A percentile compares a stretch with the other conserved stretches of the same genome.
These are phyloP conservation scores for Blastobotrys petasosporus DNA, from an alignment of 1,139 yeast species.

Conservation along the genomic window DNA sequence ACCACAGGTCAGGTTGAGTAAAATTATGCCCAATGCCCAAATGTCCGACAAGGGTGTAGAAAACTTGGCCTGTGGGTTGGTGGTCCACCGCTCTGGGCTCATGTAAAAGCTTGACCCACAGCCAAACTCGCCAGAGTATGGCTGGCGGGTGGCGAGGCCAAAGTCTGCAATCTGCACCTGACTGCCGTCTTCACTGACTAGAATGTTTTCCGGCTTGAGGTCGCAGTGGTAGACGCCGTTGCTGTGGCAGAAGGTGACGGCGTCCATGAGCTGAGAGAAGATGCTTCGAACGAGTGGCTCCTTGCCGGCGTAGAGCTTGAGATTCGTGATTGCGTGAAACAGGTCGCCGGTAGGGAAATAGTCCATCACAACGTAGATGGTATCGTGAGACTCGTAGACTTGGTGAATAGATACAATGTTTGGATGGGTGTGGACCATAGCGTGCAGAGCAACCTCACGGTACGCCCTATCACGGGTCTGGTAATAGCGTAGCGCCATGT, in stretches of 20 bases:
- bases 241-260: slow-evolving; percentile 61
- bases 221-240: slow-evolving; percentile 78
- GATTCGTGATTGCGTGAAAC: slow-evolving; percentile 71
- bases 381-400: slow-evolving; percentile 41
- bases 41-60: slow-evolving; percentile 71
- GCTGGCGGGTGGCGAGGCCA: slow-evolving; percentile 67
- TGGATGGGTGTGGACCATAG: slow-evolving; percentile 70
- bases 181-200: slow-evolving; percentile 58
- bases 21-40: slow-evolving; percentile 82
- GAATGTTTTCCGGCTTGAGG: slow-evolving; percentile 82
- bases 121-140: slow-evolving; percentile 61
- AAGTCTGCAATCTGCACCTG: slow-evolving; percentile 71
- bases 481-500: neutral
- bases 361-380: slow-evolving; percentile 70
- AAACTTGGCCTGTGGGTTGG: slow-evolving; percentile 14
- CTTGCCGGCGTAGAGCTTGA: slow-evolving; percentile 47
- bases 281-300: slow-evolving; percentile 60
- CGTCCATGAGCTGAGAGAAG: slow-evolving; percentile 70
- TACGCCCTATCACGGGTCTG: slow-evolving; percentile 23
- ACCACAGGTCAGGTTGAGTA: slow-evolving; percentile 73
- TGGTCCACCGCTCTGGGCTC: slow-evolving; percentile 77
- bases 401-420: slow-evolving; percentile 70
- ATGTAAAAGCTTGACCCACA: slow-evolving; percentile 86
- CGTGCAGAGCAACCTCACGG: slow-evolving; percentile 68
- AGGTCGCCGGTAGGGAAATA: slow-evolving; percentile 78